These are phyloP conservation scores for Mycena sanguinolenta DNA, from an alignment of 768 basidiomycete genomes.

Conservation along the genomic window DNA sequence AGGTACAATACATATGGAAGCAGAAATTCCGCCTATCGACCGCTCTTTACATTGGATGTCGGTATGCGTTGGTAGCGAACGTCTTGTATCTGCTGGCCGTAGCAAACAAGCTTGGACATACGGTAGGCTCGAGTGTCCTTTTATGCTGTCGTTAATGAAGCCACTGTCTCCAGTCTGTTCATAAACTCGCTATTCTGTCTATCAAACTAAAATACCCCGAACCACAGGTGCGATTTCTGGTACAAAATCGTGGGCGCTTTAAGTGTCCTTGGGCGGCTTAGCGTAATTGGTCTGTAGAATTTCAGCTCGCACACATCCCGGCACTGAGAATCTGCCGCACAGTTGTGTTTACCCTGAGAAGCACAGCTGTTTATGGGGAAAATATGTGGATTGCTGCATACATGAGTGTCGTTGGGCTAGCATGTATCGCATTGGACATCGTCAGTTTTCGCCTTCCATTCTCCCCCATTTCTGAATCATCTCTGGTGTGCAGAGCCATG, in stretches of 20 bases:
- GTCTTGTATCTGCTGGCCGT: conserved; percentile 5
- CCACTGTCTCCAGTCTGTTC: conserved; percentile 4
- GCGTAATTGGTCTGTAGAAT: conserved; percentile 2
- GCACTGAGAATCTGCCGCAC: neutral
- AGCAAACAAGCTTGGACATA: conserved; percentile 7
- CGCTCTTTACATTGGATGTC: conserved; percentile 5
- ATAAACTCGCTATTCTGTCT: neutral
- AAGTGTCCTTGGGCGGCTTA: conserved; percentile 8
- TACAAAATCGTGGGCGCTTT: conserved; percentile 6
- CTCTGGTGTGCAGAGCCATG: conserved; percentile 5
- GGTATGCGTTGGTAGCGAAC: conserved; percentile 3
- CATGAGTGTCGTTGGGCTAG: too few relatives aligned
- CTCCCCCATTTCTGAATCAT: conserved; percentile 8
- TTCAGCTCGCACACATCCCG: neutral
- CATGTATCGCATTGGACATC: conserved; percentile 10
- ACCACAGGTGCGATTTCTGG: conserved; percentile 5
- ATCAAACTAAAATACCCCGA: neutral
- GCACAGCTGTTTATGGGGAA: too few relatives aligned
- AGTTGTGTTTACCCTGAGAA: too few relatives aligned
- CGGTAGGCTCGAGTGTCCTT: neutral
- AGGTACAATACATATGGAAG: conserved; percentile 6
- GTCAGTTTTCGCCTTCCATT: neutral
- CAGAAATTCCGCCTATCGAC: conserved; percentile 6
- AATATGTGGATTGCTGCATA: too few relatives aligned
- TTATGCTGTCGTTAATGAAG: conserved; percentile 3